Evolutionary conservation across 2,329 filamentous ascomycete genomes (phyloP).

Genomic region (Colletotrichum trifolii): DNA sequence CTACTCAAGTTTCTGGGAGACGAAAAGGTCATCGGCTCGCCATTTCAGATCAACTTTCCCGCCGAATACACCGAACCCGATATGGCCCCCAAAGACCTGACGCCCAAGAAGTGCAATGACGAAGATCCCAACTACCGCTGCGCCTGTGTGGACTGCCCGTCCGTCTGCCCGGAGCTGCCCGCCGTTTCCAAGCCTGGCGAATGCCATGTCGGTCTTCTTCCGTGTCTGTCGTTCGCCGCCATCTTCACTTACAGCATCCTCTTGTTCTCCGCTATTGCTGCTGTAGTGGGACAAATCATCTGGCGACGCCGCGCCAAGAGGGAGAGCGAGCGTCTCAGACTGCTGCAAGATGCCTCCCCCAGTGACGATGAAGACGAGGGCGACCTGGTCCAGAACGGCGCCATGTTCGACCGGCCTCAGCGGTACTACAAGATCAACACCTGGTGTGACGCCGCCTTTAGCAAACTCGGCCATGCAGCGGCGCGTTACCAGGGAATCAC

Average conservation of each 20-base stretch:
- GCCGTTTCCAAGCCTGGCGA: constrained; percentile 75
- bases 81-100: constrained; percentile 80
- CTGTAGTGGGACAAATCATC: constrained; percentile 78
- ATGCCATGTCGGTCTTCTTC: constrained; percentile 88
- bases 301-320: constrained; percentile 79
- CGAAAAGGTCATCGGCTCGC: constrained; percentile 90
- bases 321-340: constrained; percentile 83
- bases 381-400: constrained; percentile 80
- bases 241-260: constrained; percentile 86
- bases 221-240: constrained; percentile 92
- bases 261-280: constrained; percentile 73
- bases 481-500: constrained; percentile 88
- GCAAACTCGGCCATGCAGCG: constrained; percentile 80
- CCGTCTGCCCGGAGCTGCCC: constrained; percentile 84
- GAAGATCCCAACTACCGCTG: constrained; percentile 87
- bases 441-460: constrained; percentile 83
- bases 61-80: constrained; percentile 68
- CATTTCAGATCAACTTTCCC: constrained; percentile 98
- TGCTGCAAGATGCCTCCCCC: constrained; percentile 84
- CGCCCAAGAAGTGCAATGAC: constrained; percentile 88
- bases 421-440: constrained; percentile 87
- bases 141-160: constrained; percentile 92
- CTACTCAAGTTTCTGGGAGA: constrained; percentile 94
- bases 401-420: constrained; percentile 82
- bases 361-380: constrained; percentile 96